A percentile compares a stretch with the other conserved stretches of the same genome.
These are phyloP conservation scores for Sherardia arvensis DNA, from an alignment of 257 asterid species.

Conservation along the genomic window DNA sequence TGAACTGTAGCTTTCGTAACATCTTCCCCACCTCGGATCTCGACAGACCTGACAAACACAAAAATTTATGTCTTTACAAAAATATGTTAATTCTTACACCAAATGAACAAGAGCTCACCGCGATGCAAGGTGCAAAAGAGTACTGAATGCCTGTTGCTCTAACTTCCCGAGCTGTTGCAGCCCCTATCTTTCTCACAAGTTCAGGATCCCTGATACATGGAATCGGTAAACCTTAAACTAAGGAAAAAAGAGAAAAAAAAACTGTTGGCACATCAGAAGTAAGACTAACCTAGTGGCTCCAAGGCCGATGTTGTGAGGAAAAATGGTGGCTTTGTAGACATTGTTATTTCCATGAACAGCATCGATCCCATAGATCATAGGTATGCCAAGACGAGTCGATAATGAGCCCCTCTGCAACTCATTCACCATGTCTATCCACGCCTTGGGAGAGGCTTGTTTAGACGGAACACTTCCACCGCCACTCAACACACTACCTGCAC, in stretches of 20 bases:
- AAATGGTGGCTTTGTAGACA: slow-evolving; percentile 28
- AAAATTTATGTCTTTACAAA: no score
- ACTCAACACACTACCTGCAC: slow-evolving; percentile 26
- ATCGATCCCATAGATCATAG: slow-evolving; percentile 32
- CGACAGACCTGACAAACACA: slow-evolving; percentile 29
- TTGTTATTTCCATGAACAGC: slow-evolving; percentile 33
- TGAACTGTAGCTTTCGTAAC: slow-evolving; percentile 28
- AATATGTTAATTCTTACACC: background rate
- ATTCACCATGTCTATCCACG: slow-evolving; percentile 32
- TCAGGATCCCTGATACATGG: slow-evolving; percentile 37
- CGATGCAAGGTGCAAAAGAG: slow-evolving; percentile 58
- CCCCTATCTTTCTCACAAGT: slow-evolving; percentile 51
- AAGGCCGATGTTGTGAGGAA: slow-evolving; percentile 37
- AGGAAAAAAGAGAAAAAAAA: no score
- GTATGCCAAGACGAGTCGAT: slow-evolving; percentile 35
- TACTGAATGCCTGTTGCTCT: slow-evolving; percentile 63
- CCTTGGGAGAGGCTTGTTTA: slow-evolving; percentile 24
- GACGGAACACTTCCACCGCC: slow-evolving; percentile 32
- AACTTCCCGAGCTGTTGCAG: slow-evolving; percentile 70
- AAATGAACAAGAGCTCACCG: slow-evolving; percentile 24
- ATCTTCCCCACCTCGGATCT: slow-evolving; percentile 61
- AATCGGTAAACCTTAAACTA: background rate
- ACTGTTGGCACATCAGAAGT: background rate
- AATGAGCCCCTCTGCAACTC: slow-evolving; percentile 29
- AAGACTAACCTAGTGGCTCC: slow-evolving; percentile 38